Conservation (phyloP, 192 early-diverging fungal species). For the Coemansia erecta region DNA sequence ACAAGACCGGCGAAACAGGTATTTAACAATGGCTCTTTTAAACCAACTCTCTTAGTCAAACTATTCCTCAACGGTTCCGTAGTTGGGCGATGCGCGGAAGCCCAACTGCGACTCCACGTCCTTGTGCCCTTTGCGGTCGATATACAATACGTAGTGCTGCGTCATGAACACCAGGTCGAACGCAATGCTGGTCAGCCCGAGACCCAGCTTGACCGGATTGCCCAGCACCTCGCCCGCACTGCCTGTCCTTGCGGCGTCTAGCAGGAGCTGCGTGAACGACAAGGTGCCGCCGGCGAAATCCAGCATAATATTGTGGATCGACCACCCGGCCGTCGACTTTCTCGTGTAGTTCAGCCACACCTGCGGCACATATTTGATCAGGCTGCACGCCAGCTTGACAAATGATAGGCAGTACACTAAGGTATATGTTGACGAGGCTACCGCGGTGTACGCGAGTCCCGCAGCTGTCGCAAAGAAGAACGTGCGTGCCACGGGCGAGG, state of each 20-base stretch:
- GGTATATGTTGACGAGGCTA: constrained; percentile 46
- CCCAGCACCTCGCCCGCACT: constrained; percentile 55
- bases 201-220: constrained; percentile 69
- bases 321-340: constrained; percentile 87
- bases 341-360: constrained; percentile 66
- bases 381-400: constrained; percentile 74
- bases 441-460: constrained; percentile 3
- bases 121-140: constrained; percentile 20
- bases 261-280: constrained; percentile 71
- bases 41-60: no score
- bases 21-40: no score
- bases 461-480: constrained; percentile 20
- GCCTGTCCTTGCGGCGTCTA: constrained; percentile 65
- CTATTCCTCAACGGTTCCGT: constrained; percentile 33
- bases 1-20: not conserved
- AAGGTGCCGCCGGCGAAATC: constrained; percentile 83
- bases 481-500: constrained; percentile 11
- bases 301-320: constrained; percentile 82
- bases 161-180: constrained; percentile 83
- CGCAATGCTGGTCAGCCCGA: constrained; percentile 73
- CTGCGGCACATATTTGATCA: constrained; percentile 83
- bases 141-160: constrained; percentile 81
- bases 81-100: constrained; percentile 3
- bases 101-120: constrained; percentile 25
- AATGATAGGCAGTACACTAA: constrained; percentile 71